Evolutionary conservation across 495 filamentous ascomycete species (phyloP).

Genomic region (Terfezia boudieri): DNA sequence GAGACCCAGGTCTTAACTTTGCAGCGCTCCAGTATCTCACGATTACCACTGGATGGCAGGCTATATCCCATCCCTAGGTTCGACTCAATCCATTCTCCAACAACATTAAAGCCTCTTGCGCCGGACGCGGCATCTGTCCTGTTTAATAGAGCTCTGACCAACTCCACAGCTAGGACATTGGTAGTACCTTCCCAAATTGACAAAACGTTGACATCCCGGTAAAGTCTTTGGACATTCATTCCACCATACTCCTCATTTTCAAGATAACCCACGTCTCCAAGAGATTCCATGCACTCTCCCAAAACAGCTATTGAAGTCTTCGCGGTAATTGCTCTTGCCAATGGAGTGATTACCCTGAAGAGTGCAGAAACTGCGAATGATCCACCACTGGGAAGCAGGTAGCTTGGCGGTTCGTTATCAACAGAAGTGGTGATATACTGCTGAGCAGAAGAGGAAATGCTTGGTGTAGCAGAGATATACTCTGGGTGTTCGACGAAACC

Average conservation of each 20-base stretch:
- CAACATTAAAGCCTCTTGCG: too few species aligned
- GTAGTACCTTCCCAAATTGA: conserved; percentile 62
- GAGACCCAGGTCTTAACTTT: conserved; percentile 16
- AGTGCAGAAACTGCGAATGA: conserved; percentile 20
- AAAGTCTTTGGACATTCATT: conserved; percentile 40
- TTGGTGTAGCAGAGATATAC: too few species aligned
- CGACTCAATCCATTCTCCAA: too few species aligned
- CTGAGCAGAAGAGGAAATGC: neutral
- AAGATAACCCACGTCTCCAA: conserved; percentile 59
- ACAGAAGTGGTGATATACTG: conserved; percentile 7
- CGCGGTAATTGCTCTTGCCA: conserved; percentile 42
- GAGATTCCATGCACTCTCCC: conserved; percentile 41
- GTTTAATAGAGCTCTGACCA: conserved; percentile 32
- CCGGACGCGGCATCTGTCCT: conserved; percentile 7
- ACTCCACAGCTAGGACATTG: conserved; percentile 41
- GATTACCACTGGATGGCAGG: neutral
- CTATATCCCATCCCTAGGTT: too few species aligned
- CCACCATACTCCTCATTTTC: conserved; percentile 33
- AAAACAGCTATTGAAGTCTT: conserved; percentile 29
- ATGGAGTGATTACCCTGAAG: conserved; percentile 39
- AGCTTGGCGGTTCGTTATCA: too few species aligned
- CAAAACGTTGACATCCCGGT: conserved; percentile 40
- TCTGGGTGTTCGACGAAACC: too few species aligned
- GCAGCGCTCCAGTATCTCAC: conserved; percentile 14
- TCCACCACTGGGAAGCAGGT: too few species aligned